Base-by-base conservation (phyloP, 495 filamentous ascomycete genomes). In the Penicillium angulare region DNA sequence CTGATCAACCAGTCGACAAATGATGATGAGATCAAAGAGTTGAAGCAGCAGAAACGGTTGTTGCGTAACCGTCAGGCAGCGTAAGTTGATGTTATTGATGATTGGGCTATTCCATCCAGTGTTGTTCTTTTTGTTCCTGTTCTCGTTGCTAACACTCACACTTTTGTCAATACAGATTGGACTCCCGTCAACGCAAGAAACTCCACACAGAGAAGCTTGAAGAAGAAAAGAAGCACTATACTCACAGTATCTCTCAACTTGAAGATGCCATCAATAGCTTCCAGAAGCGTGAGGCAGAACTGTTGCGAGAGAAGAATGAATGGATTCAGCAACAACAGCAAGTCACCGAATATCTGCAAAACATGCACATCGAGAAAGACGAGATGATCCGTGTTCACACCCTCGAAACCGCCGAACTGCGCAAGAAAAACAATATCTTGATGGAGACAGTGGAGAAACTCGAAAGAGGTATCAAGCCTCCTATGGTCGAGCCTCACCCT, bases 151-250 rank as follows among this genome's bases (percentile, higher is more conserved):
- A 21, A 32, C 29, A 7, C 26, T 20, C 17, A 18, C 8, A 22
- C 7, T 31, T 16, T 18, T 27, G 6, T 3, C n/a, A 13, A 1
- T 21, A 31, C 63, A 96, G 89, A 39, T 83, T 99, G 55, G 91
- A 97, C 73, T 97, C 95, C 23, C 86, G 93, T 55, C 93, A 97
- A 68, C 86, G 95, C 55, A 99, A 97, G 81, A 99, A 99, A 80
- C 86, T 92, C 68, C 92, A 99, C 73, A 97, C 93, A 21, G 92
- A 97, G 76, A 86, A 92, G 49, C 81, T 99, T 13, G 93, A 99
- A 64, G 89, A 95, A 64, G 91, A 97, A 73, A 95, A 96, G 81
- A 96, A 97, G 75, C 81, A 87, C 34, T 93, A 83, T 74, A 87
- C 82, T 49, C 81, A 79, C 49, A 62, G 84, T 57, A 87, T 97